A percentile compares a stretch with the other conserved stretches of the same genome.
Conservation (phyloP, 1,284 basidiomycete genomes). For the Melampsora larici-populina region DNA sequence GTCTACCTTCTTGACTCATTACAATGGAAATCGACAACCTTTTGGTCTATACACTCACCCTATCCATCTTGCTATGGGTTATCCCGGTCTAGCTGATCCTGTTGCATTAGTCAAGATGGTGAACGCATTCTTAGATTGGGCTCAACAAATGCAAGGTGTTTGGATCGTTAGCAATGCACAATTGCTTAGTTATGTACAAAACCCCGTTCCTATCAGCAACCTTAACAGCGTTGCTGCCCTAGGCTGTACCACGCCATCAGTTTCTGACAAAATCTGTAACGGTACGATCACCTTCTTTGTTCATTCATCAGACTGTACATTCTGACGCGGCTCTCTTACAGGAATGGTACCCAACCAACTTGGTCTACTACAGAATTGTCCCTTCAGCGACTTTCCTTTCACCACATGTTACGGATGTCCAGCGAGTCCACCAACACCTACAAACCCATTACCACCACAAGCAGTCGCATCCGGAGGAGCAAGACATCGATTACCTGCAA, state of each 20-base stretch:
- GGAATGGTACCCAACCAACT: conserved; percentile 45
- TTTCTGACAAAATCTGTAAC: conserved; percentile 65
- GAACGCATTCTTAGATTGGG: conserved; percentile 77
- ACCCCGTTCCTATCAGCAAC: conserved; percentile 66
- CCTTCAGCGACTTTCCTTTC: conserved; percentile 71
- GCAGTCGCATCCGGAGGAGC: conserved; percentile 57
- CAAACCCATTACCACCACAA: conserved; percentile 67
- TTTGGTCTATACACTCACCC: conserved; percentile 78
- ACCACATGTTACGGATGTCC: conserved; percentile 70
- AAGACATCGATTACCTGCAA: conserved; percentile 59
- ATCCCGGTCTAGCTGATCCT: conserved; percentile 61
- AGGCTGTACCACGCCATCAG: conserved; percentile 63
- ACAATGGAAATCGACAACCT: conserved; percentile 69
- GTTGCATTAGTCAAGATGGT: conserved; percentile 67
- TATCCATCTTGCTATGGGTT: conserved; percentile 67
- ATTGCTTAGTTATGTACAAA: conserved; percentile 68
- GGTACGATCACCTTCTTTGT: conserved; percentile 59
- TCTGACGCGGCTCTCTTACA: not conserved
- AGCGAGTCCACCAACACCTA: conserved; percentile 59
- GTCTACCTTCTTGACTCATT: conserved; percentile 67
- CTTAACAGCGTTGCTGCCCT: conserved; percentile 61
- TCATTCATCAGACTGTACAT: not conserved
- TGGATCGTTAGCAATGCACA: conserved; percentile 75
- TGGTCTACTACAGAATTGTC: conserved; percentile 63
- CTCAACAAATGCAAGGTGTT: conserved; percentile 66